Evolutionary conservation across 129 eudicot genomes (phyloP).

Genomic region (Flaveria trinervia): DNA sequence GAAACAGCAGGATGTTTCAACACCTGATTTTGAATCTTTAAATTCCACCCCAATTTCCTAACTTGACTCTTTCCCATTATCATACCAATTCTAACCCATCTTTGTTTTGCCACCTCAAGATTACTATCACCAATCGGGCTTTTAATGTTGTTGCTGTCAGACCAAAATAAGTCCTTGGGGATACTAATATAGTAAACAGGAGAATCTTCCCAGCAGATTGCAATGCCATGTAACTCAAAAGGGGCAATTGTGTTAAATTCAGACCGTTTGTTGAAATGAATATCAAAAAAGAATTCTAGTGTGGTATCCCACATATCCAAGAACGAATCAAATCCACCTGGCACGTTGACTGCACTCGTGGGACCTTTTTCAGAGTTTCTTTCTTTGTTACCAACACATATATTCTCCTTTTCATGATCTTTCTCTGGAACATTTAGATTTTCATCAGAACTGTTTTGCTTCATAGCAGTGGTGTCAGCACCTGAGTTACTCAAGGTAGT

Average conservation of each 20-base stretch:
- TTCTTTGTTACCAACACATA: conserved; percentile 44
- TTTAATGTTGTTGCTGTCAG: conserved; percentile 35
- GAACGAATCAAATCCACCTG: conserved; percentile 78
- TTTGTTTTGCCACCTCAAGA: conserved; percentile 53
- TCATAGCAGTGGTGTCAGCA: conserved; percentile 24
- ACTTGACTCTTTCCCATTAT: conserved; percentile 65
- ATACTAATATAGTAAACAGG: conserved; percentile 78
- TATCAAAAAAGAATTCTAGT: conserved; percentile 67
- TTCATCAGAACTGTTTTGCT: conserved; percentile 21
- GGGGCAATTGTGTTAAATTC: conserved; percentile 58
- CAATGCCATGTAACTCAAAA: conserved; percentile 80
- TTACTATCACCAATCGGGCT: conserved; percentile 22
- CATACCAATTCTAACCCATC: conserved; percentile 70
- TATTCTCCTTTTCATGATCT: conserved; percentile 37
- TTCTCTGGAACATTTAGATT: conserved; percentile 30
- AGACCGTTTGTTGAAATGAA: conserved; percentile 74
- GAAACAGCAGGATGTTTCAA: conserved; percentile 75
- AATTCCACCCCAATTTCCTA: conserved; percentile 72
- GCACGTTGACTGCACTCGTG: conserved; percentile 51
- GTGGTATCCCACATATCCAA: conserved; percentile 72
- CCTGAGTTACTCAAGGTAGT: conserved; percentile 29
- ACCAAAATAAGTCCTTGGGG: conserved; percentile 71
- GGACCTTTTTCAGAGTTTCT: conserved; percentile 65
- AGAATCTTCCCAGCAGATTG: conserved; percentile 90
- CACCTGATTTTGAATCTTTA: conserved; percentile 86